Base-by-base conservation (phyloP, 2,329 filamentous ascomycete genomes). In the Colletotrichum eremochloae region DNA sequence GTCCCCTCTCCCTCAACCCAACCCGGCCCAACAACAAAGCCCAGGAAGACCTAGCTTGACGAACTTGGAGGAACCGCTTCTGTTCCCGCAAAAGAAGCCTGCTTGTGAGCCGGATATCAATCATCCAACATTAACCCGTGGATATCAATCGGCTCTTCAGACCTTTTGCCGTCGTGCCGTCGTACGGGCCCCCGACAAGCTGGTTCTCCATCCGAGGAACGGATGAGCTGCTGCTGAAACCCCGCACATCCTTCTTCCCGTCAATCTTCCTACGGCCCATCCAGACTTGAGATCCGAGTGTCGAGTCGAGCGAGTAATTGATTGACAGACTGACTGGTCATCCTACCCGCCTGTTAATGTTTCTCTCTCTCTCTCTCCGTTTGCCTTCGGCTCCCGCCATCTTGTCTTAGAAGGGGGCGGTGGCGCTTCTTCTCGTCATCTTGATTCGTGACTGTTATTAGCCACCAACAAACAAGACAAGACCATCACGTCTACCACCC, bases 401-500 rank as follows among this genome's bases (percentile, higher is more conserved):
- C n/a, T 42, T 72, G 66, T 72, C 70, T 72, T 61, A 50, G 55
- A 64, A 69, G 53, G 60, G 20, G 11, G 24, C 60, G 65, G 70
- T 72, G 53, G 70, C 70, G 66, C 40, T n/a, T 55, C 52, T 40
- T 69, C 58, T 63, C 36, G 46, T 64, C 69, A 69, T 69, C 60
- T 65, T 48, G 60, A 70, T 70, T 61, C 70, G 66, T 61, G 66
- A 69, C 66, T 70, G 20, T 50, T 67, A 50, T 61, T 44, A 44
- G 68, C 65, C 52, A 63, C 58, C 52, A 48, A 48, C 53, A 62
- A 33, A 44, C 24, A n/a, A 14, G 33, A 44, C 24, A n/a, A 14
- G 33, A 33, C 20, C 48, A 55, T 18, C 42, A 15, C 42, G 4
- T 8, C 24, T 31, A 60, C 33, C 67, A 38, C 53, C 24, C 29